Evolutionary conservation across 2,329 filamentous ascomycete species (phyloP).

Genomic region (Alternaria panax): DNA sequence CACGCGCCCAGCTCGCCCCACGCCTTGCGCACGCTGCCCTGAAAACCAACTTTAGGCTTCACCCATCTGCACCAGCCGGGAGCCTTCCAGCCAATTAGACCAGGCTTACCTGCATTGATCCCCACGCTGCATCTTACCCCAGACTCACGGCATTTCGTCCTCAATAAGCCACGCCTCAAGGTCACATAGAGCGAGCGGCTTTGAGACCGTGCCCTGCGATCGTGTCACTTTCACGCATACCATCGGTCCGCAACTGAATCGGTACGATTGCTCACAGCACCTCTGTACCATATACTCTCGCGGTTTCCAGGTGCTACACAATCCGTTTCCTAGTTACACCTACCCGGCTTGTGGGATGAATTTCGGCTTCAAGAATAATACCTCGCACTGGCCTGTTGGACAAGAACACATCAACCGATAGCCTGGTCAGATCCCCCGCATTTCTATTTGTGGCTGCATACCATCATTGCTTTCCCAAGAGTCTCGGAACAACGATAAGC

Average conservation of each 20-base stretch:
- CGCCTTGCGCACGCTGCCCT: constrained; percentile 31
- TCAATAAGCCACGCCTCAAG: constrained; percentile 18
- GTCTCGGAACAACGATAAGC: constrained; percentile 27
- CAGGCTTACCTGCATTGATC: constrained; percentile 24
- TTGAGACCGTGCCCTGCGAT: constrained; percentile 26
- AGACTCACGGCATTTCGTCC: constrained; percentile 30
- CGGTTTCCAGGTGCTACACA: constrained; percentile 6
- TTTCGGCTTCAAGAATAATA: constrained; percentile 51
- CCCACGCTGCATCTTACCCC: constrained; percentile 44
- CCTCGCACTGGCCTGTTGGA: constrained; percentile 55
- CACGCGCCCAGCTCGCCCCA: constrained; percentile 37
- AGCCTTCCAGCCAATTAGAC: constrained; percentile 38
- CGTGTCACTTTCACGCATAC: constrained; percentile 24
- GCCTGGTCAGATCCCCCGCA: constrained; percentile 28
- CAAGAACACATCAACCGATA: constrained; percentile 56
- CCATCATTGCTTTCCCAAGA: constrained; percentile 35
- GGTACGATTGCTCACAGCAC: constrained; percentile 20
- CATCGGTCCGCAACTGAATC: constrained; percentile 18
- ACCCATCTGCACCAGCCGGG: constrained; percentile 28
- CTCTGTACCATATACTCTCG: constrained; percentile 16
- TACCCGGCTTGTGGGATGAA: constrained; percentile 46
- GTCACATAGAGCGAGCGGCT: constrained; percentile 27
- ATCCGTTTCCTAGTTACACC: not conserved
- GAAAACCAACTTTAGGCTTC: constrained; percentile 33
- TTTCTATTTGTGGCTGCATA: constrained; percentile 21